phyloP scores from a whole-genome alignment of 768 basidiomycete species.

The Xerocomellus dryophilus region DNA sequence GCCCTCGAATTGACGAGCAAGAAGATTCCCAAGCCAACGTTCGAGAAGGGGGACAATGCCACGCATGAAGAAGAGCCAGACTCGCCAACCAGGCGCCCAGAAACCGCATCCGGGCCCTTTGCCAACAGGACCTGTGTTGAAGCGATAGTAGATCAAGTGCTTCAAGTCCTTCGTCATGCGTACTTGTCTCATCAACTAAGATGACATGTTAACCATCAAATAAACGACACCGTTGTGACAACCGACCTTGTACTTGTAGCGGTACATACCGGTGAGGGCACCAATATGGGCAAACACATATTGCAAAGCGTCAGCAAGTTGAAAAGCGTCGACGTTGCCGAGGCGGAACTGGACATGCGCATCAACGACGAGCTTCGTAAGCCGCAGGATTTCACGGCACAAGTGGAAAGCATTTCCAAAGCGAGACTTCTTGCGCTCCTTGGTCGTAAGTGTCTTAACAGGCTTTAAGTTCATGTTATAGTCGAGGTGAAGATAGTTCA shows the following conservation, averaged over 20 bases:
- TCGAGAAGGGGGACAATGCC: constrained; percentile 97
- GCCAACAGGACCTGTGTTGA: constrained; percentile 99
- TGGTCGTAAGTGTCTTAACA: constrained; percentile 94
- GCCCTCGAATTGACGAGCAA: constrained; percentile 98
- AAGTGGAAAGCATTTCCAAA: constrained; percentile 99
- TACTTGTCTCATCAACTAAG: constrained; percentile 95
- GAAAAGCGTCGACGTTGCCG: constrained; percentile 98
- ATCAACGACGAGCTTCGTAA: constrained; percentile 98
- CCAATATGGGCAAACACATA: constrained; percentile 98
- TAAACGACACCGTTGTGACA: background rate
- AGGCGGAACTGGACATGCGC: constrained; percentile 98
- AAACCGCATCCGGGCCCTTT: constrained; percentile 99
- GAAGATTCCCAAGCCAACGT: constrained; percentile 95
- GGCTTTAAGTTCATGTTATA: constrained; percentile 99
- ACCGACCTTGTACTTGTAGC: constrained; percentile 96
- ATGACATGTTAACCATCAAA: constrained; percentile 3
- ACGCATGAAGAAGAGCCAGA: constrained; percentile 99
- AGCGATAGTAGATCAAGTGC: constrained; percentile 96
- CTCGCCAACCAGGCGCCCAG: constrained; percentile 99
- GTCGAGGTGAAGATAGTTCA: constrained; percentile 92
- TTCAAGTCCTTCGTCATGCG: constrained; percentile 99
- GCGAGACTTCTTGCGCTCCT: constrained; percentile 99
- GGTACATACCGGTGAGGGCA: constrained; percentile 98
- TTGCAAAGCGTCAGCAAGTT: constrained; percentile 96
- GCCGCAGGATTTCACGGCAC: constrained; percentile 94